These are phyloP conservation scores for Colletotrichum eremochloae DNA, from an alignment of 2,329 filamentous ascomycete species.

Conservation along the genomic window DNA sequence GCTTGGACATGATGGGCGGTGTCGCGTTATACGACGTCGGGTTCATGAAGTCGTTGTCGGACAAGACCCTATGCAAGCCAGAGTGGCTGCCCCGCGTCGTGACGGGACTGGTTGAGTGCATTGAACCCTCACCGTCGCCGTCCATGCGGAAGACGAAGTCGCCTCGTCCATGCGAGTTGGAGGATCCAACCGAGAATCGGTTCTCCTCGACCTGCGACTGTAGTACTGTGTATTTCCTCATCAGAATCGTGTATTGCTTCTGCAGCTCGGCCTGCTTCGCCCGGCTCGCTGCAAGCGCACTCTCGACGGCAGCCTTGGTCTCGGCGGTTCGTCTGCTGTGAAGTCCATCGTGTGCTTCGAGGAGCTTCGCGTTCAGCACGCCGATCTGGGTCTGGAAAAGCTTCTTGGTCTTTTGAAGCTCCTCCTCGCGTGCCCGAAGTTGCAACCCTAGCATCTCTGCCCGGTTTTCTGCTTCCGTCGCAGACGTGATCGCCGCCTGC, in stretches of 20 bases:
- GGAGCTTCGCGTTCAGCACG: slow-evolving; percentile 61
- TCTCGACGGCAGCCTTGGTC: slow-evolving; percentile 57
- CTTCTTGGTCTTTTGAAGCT: slow-evolving; percentile 58
- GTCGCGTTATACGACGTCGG: slow-evolving; percentile 59
- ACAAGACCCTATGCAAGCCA: slow-evolving; percentile 55
- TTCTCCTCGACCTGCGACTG: slow-evolving; percentile 54
- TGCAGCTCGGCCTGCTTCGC: slow-evolving; percentile 67
- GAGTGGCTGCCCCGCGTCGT: slow-evolving; percentile 52
- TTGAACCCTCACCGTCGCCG: slow-evolving; percentile 41
- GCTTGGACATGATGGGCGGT: slow-evolving; percentile 55
- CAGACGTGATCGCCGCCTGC: slow-evolving; percentile 68
- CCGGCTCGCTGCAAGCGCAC: slow-evolving; percentile 63
- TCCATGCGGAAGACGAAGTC: slow-evolving; percentile 43
- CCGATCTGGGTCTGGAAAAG: slow-evolving; percentile 64
- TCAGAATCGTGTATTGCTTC: slow-evolving; percentile 63
- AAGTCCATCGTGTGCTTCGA: slow-evolving; percentile 52
- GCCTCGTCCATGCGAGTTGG: slow-evolving; percentile 37
- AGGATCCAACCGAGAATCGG: slow-evolving; percentile 39
- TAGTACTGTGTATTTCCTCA: slow-evolving; percentile 65
- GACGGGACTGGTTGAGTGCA: slow-evolving; percentile 53
- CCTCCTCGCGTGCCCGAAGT: slow-evolving; percentile 64
- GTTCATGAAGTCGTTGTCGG: slow-evolving; percentile 60
- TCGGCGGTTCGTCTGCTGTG: slow-evolving; percentile 45
- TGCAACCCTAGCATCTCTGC: slow-evolving; percentile 71
- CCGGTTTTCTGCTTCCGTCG: slow-evolving; percentile 69